These are phyloP conservation scores for Colletotrichum tabaci DNA, from an alignment of 2,329 filamentous ascomycete species.

Conservation along the genomic window DNA sequence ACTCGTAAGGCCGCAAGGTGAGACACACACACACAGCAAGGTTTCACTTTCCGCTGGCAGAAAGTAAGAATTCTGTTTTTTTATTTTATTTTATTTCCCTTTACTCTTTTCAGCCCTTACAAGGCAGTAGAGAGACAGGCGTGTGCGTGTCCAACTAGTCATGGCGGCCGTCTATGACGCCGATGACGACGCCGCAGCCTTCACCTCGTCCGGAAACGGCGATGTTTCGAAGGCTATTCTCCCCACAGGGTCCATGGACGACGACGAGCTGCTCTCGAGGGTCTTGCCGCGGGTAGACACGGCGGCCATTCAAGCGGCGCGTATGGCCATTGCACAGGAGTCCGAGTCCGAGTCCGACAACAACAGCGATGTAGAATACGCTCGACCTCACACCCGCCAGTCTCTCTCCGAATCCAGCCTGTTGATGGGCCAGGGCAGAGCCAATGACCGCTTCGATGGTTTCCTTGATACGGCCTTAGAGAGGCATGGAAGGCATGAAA, in stretches of 20 bases:
- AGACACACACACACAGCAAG: slow-evolving; percentile 21
- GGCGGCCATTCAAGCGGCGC: slow-evolving; percentile 22
- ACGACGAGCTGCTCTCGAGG: slow-evolving; percentile 31
- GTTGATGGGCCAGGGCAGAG: neutral
- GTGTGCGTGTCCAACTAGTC: neutral
- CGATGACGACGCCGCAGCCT: slow-evolving; percentile 29
- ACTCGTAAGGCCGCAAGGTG: slow-evolving; percentile 19
- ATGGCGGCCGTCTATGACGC: slow-evolving; percentile 30
- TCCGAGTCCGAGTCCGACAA: slow-evolving; percentile 20
- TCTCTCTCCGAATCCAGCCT: slow-evolving; percentile 25
- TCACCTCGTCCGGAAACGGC: slow-evolving; percentile 17
- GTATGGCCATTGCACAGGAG: slow-evolving; percentile 7
- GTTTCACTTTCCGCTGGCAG: slow-evolving; percentile 10
- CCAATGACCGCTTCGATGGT: neutral
- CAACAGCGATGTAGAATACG: slow-evolving; percentile 12
- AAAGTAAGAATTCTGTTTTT: neutral
- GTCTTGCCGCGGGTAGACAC: slow-evolving; percentile 31
- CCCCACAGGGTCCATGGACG: slow-evolving; percentile 21
- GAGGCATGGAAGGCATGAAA: neutral
- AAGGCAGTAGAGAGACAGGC: too few species aligned
- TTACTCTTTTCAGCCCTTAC: neutral
- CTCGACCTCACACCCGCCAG: slow-evolving; percentile 10
- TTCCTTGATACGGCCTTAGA: slow-evolving; percentile 1
- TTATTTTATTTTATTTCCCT: neutral
- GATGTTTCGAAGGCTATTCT: slow-evolving; percentile 24